phyloP scores from a whole-genome alignment of 2,329 filamentous ascomycete species.

The Botrytis hyacinthi region DNA sequence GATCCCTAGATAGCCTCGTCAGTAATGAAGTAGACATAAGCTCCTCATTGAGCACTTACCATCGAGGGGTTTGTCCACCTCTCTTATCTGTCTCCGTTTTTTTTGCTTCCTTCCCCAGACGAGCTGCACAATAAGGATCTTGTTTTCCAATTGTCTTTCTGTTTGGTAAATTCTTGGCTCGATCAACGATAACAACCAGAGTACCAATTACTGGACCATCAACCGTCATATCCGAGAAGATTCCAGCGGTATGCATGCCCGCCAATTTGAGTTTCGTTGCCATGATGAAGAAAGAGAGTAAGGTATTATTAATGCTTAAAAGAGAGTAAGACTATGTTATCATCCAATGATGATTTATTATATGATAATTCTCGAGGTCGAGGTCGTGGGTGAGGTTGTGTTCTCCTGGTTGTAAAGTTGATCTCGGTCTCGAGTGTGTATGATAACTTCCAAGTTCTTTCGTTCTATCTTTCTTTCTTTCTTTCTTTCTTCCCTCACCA shows the following conservation, averaged over 20 bases:
- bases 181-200: constrained; percentile 85
- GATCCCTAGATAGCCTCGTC: constrained; percentile 67
- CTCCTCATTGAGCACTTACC: constrained; percentile 55
- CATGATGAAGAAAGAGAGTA: constrained; percentile 41
- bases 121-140: constrained; percentile 92
- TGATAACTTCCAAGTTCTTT: not conserved
- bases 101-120: constrained; percentile 93
- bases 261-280: constrained; percentile 56
- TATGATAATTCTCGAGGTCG: constrained; percentile 1
- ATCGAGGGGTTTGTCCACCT: constrained; percentile 92
- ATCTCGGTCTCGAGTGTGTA: constrained; percentile 5
- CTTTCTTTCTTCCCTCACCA: constrained; percentile 26
- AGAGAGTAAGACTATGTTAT: not conserved
- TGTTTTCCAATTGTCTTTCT: constrained; percentile 97
- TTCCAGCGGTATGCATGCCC: constrained; percentile 80
- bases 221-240: constrained; percentile 89
- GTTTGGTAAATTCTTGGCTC: constrained; percentile 96
- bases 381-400: not conserved
- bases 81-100: constrained; percentile 93
- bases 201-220: constrained; percentile 94
- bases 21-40: constrained; percentile 16
- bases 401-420: not conserved
- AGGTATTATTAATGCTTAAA: not conserved
- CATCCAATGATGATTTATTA: not conserved
- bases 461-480: constrained; percentile 6